Evolutionary conservation across 2,329 filamentous ascomycete genomes (phyloP), one percentile per base, ranked within the genome.

Genomic region (Aspergillus pseudoterreus): DNA sequence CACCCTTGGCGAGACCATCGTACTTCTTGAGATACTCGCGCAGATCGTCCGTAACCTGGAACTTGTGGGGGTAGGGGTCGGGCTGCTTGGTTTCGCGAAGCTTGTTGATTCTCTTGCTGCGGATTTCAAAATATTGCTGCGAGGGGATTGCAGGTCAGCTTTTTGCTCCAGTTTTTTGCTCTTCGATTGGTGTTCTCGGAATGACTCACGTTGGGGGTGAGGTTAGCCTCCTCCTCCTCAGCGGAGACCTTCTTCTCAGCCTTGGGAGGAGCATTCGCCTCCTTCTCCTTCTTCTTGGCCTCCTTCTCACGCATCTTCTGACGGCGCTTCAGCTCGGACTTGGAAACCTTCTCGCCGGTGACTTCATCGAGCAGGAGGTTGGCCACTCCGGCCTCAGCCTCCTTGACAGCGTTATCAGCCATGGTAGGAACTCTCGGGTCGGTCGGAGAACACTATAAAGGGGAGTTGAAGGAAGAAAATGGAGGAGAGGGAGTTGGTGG

Each of bases 101-200:
- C 64, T 87, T 86, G 72, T 88, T 86, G 77, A 96, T 85, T 60
- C 82, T 82, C 62, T 89, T 84, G 66, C 87, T 95, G 57, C 94
- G 88, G 69, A 97, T 95, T 77, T 99, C 94, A 71, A 96, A 96
- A 79, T 97, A 99, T 86, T 89, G 86, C 83, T 87, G 64, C 51
- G 54, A 14, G 35, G 44, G n/a, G 12, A 32, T 33, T n/a, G 36
- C 43, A 24, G 4, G 45, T 63, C 48, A 63, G 53, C 47, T 35
- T 38, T 38, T n/a, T 17, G 14, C 6, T 35, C 12, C 35, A 19
- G 3, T 38, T 17, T 38, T 17, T 27, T 17, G 32, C 32, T 15
- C 43, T 17, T 38, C 35, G 14, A 38, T 38, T 14, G 35, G 27
- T 30, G 6, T 11, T 30, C 27, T n/a, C 9, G 35, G 35, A 38